Percentiles rank a stretch among this genome's conserved stretches.
phyloP scores from a whole-genome alignment of 768 basidiomycete species.

The Agaricus blazei region DNA sequence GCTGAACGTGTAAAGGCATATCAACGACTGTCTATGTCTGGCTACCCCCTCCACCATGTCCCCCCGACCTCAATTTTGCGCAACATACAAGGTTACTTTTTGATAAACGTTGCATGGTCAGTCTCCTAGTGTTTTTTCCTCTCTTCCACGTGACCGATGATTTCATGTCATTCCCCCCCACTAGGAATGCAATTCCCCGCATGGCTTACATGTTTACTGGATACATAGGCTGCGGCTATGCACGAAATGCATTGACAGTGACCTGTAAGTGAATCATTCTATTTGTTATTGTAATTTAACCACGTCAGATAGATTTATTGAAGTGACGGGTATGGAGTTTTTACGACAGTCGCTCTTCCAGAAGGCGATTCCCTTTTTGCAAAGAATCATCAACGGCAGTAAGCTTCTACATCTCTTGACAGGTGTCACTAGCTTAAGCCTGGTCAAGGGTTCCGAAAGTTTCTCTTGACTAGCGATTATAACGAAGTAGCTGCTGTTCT shows the following conservation, averaged over 20 bases:
- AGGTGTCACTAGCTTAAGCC: not conserved
- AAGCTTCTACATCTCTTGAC: not conserved
- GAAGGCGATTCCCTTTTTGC: not conserved
- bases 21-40: not conserved
- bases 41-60: slow-evolving; percentile 19
- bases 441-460: not conserved
- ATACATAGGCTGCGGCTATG: slow-evolving; percentile 6
- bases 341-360: not conserved
- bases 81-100: slow-evolving; percentile 32
- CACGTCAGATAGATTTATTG: not conserved
- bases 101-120: slow-evolving; percentile 13
- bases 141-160: not conserved
- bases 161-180: not conserved
- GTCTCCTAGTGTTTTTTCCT: not conserved
- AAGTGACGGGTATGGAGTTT: not conserved
- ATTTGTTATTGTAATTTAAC: not conserved
- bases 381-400: slow-evolving; percentile 4
- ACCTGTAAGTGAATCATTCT: not conserved
- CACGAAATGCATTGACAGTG: not conserved
- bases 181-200: slow-evolving; percentile 3
- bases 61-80: slow-evolving; percentile 24
- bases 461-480: slow-evolving; percentile 2
- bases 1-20: slow-evolving; percentile 17
- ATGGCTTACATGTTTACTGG: slow-evolving; percentile 7
- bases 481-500: not conserved